These are phyloP conservation scores for Eucommia ulmoides DNA, from an alignment of 257 asterid species.

Conservation along the genomic window DNA sequence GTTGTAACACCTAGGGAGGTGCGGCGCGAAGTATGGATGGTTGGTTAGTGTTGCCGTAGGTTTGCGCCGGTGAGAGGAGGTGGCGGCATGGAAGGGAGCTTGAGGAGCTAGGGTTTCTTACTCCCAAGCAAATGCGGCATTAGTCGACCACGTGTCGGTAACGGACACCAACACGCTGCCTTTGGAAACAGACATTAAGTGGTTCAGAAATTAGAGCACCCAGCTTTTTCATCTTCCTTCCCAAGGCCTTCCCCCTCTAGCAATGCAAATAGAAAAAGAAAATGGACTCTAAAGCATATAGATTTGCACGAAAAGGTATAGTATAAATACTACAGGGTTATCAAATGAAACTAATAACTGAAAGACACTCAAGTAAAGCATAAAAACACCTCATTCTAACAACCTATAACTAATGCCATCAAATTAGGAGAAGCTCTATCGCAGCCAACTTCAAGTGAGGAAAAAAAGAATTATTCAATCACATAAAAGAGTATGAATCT, in stretches of 20 bases:
- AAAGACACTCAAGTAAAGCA: neutral
- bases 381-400: neutral
- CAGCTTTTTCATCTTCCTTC: too few species aligned
- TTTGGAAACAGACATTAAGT: too few species aligned
- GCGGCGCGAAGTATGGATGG: too few species aligned
- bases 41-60: too few species aligned
- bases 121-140: too few species aligned
- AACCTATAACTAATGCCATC: neutral
- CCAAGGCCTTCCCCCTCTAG: neutral
- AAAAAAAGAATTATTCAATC: neutral
- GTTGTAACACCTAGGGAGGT: too few species aligned
- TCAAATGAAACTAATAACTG: neutral
- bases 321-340: neutral
- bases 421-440: neutral
- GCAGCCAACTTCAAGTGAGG: neutral
- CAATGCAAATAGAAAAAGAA: neutral
- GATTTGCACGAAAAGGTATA: neutral
- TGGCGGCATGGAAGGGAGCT: too few species aligned
- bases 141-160: too few species aligned
- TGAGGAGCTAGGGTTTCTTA: too few species aligned
- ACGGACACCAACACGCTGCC: too few species aligned
- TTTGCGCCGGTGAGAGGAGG: too few species aligned
- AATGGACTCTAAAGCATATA: neutral
- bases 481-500: neutral
- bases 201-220: too few species aligned